Evolutionary conservation across 169 alveolate genomes (phyloP).

Genomic region (Neospora caninum): DNA sequence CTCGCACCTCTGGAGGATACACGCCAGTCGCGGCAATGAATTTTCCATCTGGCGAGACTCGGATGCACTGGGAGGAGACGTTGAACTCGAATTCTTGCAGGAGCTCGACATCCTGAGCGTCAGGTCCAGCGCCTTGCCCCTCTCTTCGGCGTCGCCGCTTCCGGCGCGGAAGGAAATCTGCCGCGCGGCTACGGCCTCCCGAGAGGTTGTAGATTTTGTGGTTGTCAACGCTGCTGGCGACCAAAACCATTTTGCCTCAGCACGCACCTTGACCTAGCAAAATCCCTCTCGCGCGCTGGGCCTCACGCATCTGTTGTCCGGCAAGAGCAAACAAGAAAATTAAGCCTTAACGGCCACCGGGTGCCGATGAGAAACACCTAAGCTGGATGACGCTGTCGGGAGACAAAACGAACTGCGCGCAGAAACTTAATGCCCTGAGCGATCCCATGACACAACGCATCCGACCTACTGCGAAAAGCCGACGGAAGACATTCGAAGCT

Average conservation of each 20-base stretch:
- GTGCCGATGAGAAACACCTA: too few relatives aligned
- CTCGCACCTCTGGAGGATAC: slow-evolving; percentile 90
- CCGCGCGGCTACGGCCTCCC: slow-evolving; percentile 14
- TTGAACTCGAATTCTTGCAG: slow-evolving; percentile 68
- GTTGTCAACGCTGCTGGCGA: slow-evolving; percentile 8
- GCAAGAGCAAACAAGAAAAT: too few relatives aligned
- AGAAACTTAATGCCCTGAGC: too few relatives aligned
- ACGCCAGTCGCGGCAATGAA: slow-evolving; percentile 88
- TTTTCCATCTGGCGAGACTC: slow-evolving; percentile 84
- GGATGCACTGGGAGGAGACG: slow-evolving; percentile 70
- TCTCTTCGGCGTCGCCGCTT: slow-evolving; percentile 20
- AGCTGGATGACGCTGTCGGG: too few relatives aligned
- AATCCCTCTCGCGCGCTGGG: too few relatives aligned
- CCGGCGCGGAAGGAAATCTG: slow-evolving; percentile 28
- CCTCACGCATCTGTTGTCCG: too few relatives aligned
- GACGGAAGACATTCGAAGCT: too few relatives aligned
- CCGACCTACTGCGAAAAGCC: too few relatives aligned
- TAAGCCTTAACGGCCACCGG: too few relatives aligned
- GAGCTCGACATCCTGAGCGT: slow-evolving; percentile 44
- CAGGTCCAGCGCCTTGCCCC: neutral
- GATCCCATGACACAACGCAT: too few relatives aligned
- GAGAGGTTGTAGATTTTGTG: slow-evolving; percentile 6
- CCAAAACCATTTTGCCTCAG: slow-evolving; percentile 13
- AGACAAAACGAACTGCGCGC: too few relatives aligned
- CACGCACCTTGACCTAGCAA: neutral